Conservation (phyloP, 2,329 filamentous ascomycete species). For the Aspergillus oerlinghausenensis region DNA sequence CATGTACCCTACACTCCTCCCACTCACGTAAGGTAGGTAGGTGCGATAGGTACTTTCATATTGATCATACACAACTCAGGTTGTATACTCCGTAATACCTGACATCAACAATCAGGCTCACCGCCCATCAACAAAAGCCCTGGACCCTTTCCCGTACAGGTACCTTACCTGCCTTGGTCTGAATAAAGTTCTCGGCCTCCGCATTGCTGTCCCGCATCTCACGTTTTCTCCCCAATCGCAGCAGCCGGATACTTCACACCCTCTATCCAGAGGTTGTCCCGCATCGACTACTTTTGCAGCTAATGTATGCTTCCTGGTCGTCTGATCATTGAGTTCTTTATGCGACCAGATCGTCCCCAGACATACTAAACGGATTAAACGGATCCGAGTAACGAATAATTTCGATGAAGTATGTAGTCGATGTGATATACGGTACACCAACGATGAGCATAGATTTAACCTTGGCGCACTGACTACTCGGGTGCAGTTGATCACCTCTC, state of each 20-base stretch:
- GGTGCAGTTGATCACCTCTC: not conserved
- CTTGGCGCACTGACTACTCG: not conserved
- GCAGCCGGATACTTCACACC: slow-evolving; percentile 5
- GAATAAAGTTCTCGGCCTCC: not conserved
- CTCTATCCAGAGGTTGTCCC: not conserved
- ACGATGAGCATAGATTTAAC: not conserved
- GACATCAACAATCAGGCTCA: slow-evolving; percentile 8
- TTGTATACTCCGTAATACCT: not conserved
- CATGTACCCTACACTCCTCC: not conserved
- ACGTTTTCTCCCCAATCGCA: slow-evolving; percentile 6
- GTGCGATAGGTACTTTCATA: too few relatives aligned
- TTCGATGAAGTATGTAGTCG: not conserved
- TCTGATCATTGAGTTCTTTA: slow-evolving; percentile 1
- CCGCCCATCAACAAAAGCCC: slow-evolving; percentile 5
- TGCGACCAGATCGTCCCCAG: not conserved
- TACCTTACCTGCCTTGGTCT: not conserved
- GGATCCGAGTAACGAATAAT: not conserved
- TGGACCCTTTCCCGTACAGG: not conserved
- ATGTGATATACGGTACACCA: too few relatives aligned
- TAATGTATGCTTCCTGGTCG: not conserved
- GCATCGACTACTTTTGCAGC: not conserved
- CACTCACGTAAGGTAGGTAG: too few relatives aligned
- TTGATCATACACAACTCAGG: too few relatives aligned
- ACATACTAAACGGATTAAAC: not conserved
- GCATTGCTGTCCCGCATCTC: not conserved